Conservation (phyloP, 2,329 filamentous ascomycete species). For the Verticillium albo-atrum region DNA sequence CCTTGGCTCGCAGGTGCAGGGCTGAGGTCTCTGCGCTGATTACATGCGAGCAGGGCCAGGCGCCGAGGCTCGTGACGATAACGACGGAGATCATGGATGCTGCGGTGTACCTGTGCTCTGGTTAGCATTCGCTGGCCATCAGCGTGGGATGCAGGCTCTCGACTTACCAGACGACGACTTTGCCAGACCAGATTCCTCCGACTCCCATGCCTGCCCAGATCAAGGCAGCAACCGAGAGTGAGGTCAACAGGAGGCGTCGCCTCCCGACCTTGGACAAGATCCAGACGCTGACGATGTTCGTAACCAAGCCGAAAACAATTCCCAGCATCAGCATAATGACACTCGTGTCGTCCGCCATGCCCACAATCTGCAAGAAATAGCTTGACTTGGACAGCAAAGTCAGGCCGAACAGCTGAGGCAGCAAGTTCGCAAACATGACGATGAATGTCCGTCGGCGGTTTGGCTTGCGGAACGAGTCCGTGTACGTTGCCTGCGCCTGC, state of each 20-base stretch:
- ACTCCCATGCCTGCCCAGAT: conserved; percentile 43
- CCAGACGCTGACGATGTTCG: conserved; percentile 40
- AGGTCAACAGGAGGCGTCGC: conserved; percentile 29
- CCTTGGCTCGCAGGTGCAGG: conserved; percentile 35
- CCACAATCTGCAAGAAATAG: conserved; percentile 33
- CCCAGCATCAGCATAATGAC: conserved; percentile 41
- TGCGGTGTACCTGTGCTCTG: conserved; percentile 14
- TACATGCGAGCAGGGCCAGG: conserved; percentile 38
- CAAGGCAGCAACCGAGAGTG: conserved; percentile 23
- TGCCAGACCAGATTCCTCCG: conserved; percentile 35
- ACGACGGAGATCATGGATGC: conserved; percentile 39
- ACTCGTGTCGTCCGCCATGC: conserved; percentile 22
- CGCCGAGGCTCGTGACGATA: conserved; percentile 32
- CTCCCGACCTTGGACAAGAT: conserved; percentile 34
- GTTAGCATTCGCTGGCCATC: background rate
- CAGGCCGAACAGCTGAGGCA: conserved; percentile 41
- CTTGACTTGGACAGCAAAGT: conserved; percentile 35
- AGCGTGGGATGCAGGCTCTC: background rate
- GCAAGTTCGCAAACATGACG: conserved; percentile 33
- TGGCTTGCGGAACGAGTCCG: conserved; percentile 36
- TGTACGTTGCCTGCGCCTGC: conserved; percentile 27
- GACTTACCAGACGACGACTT: conserved; percentile 32
- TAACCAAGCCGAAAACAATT: conserved; percentile 37
- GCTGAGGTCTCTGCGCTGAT: conserved; percentile 38
- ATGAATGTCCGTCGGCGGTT: conserved; percentile 38